Evolutionary conservation across 345 rosid genomes (phyloP).

Genomic region (Aquilaria yunnanensis): DNA sequence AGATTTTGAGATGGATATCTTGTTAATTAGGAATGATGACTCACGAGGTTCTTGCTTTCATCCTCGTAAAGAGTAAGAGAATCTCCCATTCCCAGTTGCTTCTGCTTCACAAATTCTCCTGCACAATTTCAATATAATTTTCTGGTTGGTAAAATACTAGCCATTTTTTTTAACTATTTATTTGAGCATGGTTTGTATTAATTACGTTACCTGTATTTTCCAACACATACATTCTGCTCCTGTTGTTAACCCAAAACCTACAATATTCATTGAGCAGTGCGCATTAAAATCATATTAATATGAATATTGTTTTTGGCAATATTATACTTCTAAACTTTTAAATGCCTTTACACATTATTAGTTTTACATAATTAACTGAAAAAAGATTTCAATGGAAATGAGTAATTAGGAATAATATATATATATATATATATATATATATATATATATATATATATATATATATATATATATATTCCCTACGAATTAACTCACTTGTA

Average conservation of each 20-base stretch:
- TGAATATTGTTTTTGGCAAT: no score
- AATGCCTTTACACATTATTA: no score
- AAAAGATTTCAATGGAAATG: no score
- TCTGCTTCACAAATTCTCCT: constrained; percentile 63
- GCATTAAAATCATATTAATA: not conserved
- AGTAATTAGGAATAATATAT: no score
- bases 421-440: not conserved
- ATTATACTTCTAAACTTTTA: no score
- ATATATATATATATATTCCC: not conserved
- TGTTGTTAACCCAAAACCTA: constrained; percentile 83
- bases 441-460: no score
- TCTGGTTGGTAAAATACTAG: not conserved
- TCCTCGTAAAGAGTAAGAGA: constrained; percentile 64
- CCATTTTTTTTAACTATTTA: not conserved
- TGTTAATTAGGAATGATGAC: constrained; percentile 19
- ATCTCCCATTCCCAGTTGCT: constrained; percentile 50
- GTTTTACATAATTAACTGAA: no score
- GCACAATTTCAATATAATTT: not conserved
- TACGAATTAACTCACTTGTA: constrained; percentile 48
- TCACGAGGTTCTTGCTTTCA: constrained; percentile 70
- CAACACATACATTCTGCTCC: constrained; percentile 86
- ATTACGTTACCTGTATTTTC: constrained; percentile 62
- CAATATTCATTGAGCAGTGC: constrained; percentile 4
- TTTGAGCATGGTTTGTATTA: not conserved
- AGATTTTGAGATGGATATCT: no score